Base-by-base conservation (phyloP, 352 stramenopile genomes). In the Pelagophyceae sp. region DNA sequence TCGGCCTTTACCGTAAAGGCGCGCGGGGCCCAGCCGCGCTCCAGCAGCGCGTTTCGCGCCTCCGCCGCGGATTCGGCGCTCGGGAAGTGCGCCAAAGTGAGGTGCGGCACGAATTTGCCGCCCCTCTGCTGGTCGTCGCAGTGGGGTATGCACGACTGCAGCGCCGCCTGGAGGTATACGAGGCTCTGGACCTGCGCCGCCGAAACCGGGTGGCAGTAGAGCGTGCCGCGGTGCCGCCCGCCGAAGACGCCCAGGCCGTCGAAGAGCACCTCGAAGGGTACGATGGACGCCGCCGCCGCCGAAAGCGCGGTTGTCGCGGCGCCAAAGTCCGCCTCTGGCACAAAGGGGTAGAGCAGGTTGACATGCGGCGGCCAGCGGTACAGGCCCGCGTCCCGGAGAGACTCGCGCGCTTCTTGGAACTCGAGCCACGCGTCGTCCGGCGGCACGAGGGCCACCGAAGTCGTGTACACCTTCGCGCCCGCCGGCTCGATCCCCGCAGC, bases 311-410 rank as follows among this genome's bases (percentile, higher is more conserved):
- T n/a, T 2, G 19, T 1, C 2, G 35, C 63, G 11, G 6, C 63
- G 31, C 5, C 63, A 35, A 72, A 72, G 58, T 33, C 15, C 58
- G 20, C 29, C 58, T 15, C 6, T 11, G 58, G 58, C 58, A 65
- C 58, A 15, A 65, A 11, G 11, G 63, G 63, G 35, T 72, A 72
- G 6, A 72, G 11, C 1, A 72, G 63, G 63, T 72, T 72, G 63
- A 17, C 11, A 29, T 72, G 63, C 63, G 63, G 63, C 63, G 63
- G 63, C 63, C 63, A 72, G 63, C 63, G 63, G 35, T 72, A 72
- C 2, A 72, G 19, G 31, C 63, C 63, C 6, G 6, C n/a, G 35
- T 72, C 63, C 6, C 63, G 63, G 29, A 72, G 19, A 11, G 15
- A 11, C 5, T 19, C 11, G 1, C 63, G 29, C 31, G 35, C 35